Evolutionary conservation across 345 rosid species (phyloP).

Genomic region (Stellera chamaejasme): DNA sequence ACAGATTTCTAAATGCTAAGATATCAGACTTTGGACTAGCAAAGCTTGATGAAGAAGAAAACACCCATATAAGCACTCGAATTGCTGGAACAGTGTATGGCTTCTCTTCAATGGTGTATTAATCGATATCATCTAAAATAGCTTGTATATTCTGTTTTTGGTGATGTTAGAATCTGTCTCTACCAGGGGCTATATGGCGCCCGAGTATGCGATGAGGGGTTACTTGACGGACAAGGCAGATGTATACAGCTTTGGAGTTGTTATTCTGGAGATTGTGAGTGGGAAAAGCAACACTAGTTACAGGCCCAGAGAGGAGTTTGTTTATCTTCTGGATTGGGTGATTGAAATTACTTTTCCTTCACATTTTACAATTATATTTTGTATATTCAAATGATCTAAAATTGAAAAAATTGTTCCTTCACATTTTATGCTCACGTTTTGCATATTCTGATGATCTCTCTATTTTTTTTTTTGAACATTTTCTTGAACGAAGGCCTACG

Average conservation of each 20-base stretch:
- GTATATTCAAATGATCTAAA: background rate
- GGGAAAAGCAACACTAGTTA: constrained; percentile 95
- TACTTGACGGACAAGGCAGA: constrained; percentile 94
- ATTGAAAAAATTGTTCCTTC: background rate
- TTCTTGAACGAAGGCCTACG: constrained; percentile 50
- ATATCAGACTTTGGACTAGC: constrained; percentile 71
- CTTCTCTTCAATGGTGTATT: background rate
- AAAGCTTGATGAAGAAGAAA: constrained; percentile 67
- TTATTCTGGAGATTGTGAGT: constrained; percentile 71
- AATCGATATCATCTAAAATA: background rate
- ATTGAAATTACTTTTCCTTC: background rate
- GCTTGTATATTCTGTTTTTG: background rate
- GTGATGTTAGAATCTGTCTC: background rate
- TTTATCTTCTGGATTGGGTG: constrained; percentile 95
- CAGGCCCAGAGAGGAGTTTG: constrained; percentile 91
- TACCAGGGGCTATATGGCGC: constrained; percentile 94
- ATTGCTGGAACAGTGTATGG: constrained; percentile 68
- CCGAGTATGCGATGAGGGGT: constrained; percentile 98
- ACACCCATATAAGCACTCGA: constrained; percentile 66
- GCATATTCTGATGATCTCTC: background rate
- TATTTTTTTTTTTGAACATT: too few relatives aligned
- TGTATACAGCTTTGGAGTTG: constrained; percentile 87
- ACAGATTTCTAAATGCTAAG: constrained; percentile 50
- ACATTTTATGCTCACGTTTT: background rate
- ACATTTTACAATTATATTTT: background rate